Percentiles rank a stretch among this genome's conserved stretches.
Evolutionary conservation across 768 basidiomycete genomes (phyloP).

Genomic region (Tricholoma saponaceum): DNA sequence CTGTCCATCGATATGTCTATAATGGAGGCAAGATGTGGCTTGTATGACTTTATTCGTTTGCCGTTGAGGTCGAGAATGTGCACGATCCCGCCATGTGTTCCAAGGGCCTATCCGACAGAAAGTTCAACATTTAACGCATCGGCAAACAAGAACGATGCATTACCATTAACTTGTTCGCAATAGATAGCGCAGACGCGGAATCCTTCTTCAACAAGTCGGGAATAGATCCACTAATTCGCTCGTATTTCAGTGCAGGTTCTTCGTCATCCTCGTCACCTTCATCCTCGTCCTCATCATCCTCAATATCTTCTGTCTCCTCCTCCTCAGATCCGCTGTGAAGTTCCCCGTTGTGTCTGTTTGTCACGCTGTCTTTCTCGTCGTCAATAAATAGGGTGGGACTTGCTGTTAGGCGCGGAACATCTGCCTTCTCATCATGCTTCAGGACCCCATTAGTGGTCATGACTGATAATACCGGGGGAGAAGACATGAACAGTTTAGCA

Average conservation of each 20-base stretch:
- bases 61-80: slow-evolving; percentile 81
- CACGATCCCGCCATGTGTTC: slow-evolving; percentile 91
- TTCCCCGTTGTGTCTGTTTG: slow-evolving; percentile 22
- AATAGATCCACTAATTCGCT: slow-evolving; percentile 67
- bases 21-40: slow-evolving; percentile 85
- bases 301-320: slow-evolving; percentile 16
- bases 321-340: slow-evolving; percentile 18
- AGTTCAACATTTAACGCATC: slow-evolving; percentile 6
- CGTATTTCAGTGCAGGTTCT: slow-evolving; percentile 90
- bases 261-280: slow-evolving; percentile 78
- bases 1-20: slow-evolving; percentile 81
- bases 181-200: slow-evolving; percentile 77
- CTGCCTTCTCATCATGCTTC: slow-evolving; percentile 4
- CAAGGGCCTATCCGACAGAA: slow-evolving; percentile 60
- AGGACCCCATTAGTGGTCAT: slow-evolving; percentile 1
- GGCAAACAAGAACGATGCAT: background rate
- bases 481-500: slow-evolving; percentile 7
- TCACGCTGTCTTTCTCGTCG: slow-evolving; percentile 6
- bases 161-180: slow-evolving; percentile 74
- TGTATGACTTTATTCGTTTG: slow-evolving; percentile 81
- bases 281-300: slow-evolving; percentile 48
- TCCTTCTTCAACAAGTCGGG: slow-evolving; percentile 85
- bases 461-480: background rate
- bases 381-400: background rate
- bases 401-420: background rate